Conservation (phyloP, 225 moss, liverwort and hornwort genomes). For the Climacium dendroides region DNA sequence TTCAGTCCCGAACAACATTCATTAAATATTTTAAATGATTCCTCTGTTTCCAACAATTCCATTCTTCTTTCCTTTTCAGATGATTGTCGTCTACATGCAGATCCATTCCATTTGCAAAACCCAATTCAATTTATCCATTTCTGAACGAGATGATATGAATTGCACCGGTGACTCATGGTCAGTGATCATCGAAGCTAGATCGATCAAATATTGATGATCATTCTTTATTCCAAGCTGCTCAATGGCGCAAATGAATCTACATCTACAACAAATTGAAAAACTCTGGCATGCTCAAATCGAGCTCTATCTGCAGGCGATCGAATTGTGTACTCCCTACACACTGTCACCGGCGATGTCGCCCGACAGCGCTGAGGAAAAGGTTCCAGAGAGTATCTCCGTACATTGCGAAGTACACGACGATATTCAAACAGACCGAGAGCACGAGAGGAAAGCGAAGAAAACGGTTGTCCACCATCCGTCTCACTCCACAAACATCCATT, state of each 20-base stretch:
- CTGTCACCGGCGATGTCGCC: not conserved
- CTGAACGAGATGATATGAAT: not conserved
- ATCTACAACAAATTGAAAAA: not conserved
- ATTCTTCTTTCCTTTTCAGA: not conserved
- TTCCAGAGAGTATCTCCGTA: not conserved
- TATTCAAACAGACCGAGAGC: not conserved
- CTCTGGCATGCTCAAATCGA: not conserved
- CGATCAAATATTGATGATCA: not conserved
- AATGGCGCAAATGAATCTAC: not conserved
- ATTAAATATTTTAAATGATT: too few relatives aligned
- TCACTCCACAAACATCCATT: not conserved
- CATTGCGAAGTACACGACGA: too few relatives aligned
- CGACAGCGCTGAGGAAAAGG: not conserved
- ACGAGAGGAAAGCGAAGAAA: not conserved
- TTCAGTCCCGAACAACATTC: not conserved
- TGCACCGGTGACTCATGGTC: not conserved
- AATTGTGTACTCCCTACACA: not conserved
- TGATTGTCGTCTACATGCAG: not conserved
- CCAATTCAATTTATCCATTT: not conserved
- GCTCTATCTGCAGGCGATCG: not conserved
- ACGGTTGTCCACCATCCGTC: not conserved
- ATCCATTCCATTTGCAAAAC: not conserved
- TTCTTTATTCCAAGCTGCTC: not conserved
- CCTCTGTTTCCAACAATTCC: not conserved
- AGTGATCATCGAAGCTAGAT: not conserved